phyloP scores from a whole-genome alignment of 1,284 basidiomycete genomes.

The Ganoderma sinense region DNA sequence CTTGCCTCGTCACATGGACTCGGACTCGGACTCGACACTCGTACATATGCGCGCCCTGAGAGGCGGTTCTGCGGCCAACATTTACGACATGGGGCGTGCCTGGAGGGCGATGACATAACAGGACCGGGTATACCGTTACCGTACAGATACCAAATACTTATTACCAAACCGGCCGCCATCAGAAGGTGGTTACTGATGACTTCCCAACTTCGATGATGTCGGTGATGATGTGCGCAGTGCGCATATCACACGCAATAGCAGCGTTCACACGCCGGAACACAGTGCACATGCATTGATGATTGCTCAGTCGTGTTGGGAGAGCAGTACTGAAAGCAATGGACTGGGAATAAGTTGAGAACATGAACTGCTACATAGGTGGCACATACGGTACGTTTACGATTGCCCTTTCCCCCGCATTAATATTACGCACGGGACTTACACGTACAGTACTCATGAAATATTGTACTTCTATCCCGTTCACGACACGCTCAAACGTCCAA shows the following conservation, averaged over 20 bases:
- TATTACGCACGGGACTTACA: neutral
- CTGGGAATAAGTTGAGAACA: neutral
- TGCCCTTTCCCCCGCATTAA: neutral
- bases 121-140: constrained; percentile 4
- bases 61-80: constrained; percentile 1
- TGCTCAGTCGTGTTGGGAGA: neutral
- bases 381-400: neutral
- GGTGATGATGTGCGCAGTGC: constrained; percentile 13
- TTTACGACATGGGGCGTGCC: neutral
- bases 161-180: neutral
- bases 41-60: constrained; percentile 3
- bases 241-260: neutral
- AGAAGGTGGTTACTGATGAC: constrained; percentile 23
- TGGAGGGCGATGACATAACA: neutral
- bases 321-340: neutral
- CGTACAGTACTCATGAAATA: neutral
- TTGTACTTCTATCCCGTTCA: neutral
- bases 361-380: neutral
- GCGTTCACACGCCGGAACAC: neutral
- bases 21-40: constrained; percentile 7
- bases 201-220: constrained; percentile 6
- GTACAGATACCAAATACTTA: constrained; percentile 1
- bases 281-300: neutral
- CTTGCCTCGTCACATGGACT: constrained; percentile 6
- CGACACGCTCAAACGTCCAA: neutral